Conservation (phyloP, 345 rosid species). For the Ceriops tagal region DNA sequence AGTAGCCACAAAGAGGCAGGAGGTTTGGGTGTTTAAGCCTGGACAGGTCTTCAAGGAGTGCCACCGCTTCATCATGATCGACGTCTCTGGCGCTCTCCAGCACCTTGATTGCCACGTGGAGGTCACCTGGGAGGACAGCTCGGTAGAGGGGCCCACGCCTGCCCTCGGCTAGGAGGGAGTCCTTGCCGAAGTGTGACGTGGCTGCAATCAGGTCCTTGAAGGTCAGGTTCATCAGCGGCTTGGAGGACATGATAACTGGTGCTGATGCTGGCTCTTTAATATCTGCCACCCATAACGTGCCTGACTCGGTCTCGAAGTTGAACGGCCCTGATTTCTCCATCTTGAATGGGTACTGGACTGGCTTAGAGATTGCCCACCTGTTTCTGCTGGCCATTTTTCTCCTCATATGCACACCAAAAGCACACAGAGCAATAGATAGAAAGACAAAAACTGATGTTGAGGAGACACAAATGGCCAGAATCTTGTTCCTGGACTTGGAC, state of each 20-base stretch:
- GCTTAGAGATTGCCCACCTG: slow-evolving; percentile 89
- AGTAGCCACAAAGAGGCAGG: slow-evolving; percentile 78
- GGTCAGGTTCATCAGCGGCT: slow-evolving; percentile 83
- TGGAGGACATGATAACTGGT: slow-evolving; percentile 66
- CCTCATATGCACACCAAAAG: slow-evolving; percentile 34
- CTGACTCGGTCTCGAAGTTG: slow-evolving; percentile 84
- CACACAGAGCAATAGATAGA: slow-evolving; percentile 19
- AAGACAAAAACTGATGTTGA: slow-evolving; percentile 40
- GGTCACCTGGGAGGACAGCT: slow-evolving; percentile 78
- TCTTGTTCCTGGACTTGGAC: too few species aligned
- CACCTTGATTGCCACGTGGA: slow-evolving; percentile 91
- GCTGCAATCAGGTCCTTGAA: slow-evolving; percentile 95
- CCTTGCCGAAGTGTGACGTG: slow-evolving; percentile 86
- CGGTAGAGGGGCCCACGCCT: slow-evolving; percentile 77
- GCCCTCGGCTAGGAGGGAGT: slow-evolving; percentile 76
- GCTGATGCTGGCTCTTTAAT: slow-evolving; percentile 86
- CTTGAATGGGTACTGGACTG: slow-evolving; percentile 56
- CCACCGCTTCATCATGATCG: slow-evolving; percentile 45
- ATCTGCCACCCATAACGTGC: slow-evolving; percentile 91
- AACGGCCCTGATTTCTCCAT: slow-evolving; percentile 89
- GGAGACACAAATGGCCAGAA: slow-evolving; percentile 40
- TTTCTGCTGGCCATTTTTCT: slow-evolving; percentile 37
- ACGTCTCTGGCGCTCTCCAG: slow-evolving; percentile 65
- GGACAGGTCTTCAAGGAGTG: slow-evolving; percentile 56
- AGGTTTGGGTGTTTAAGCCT: slow-evolving; percentile 85